Percentiles rank a stretch among this genome's conserved stretches.
Evolutionary conservation across 2,329 filamentous ascomycete species (phyloP).

Genomic region (Hypoxylon sp.): DNA sequence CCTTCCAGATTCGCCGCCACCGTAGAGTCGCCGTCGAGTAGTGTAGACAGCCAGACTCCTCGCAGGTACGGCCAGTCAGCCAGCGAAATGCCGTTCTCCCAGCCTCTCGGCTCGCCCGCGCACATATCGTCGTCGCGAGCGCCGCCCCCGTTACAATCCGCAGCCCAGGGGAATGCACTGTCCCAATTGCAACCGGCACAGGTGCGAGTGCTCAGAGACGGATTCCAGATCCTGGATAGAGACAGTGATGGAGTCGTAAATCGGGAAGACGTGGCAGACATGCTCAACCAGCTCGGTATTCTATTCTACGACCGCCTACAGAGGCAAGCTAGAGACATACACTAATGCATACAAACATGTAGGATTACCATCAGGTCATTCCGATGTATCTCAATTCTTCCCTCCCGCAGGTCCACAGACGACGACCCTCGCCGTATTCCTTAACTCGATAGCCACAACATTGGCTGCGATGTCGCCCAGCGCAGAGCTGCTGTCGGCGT

Average conservation of each 20-base stretch:
- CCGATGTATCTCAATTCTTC: constrained; percentile 85
- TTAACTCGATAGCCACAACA: constrained; percentile 82
- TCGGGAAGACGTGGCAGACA: constrained; percentile 85
- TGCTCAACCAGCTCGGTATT: constrained; percentile 84
- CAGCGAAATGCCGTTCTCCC: constrained; percentile 40
- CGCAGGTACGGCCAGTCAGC: constrained; percentile 35
- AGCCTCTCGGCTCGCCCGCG: constrained; percentile 52
- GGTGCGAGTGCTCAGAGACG: constrained; percentile 88
- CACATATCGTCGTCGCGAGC: constrained; percentile 50
- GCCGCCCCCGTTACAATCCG: constrained; percentile 50
- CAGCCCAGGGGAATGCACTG: constrained; percentile 66
- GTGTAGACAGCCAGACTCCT: constrained; percentile 50
- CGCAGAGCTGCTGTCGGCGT: constrained; percentile 86
- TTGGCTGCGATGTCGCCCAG: constrained; percentile 80
- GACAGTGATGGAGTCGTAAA: constrained; percentile 87
- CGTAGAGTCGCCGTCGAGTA: constrained; percentile 54
- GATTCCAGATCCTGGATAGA: constrained; percentile 91
- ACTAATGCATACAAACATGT: constrained; percentile 16
- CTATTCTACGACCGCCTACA: constrained; percentile 39
- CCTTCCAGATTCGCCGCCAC: constrained; percentile 58
- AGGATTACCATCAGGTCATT: constrained; percentile 79
- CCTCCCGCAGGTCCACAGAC: constrained; percentile 76
- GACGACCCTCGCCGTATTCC: constrained; percentile 85
- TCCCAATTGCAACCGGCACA: constrained; percentile 83
- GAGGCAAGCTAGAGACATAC: neutral